Base-by-base conservation (phyloP, 768 basidiomycete genomes). In the Leccinum fibrillosum region DNA sequence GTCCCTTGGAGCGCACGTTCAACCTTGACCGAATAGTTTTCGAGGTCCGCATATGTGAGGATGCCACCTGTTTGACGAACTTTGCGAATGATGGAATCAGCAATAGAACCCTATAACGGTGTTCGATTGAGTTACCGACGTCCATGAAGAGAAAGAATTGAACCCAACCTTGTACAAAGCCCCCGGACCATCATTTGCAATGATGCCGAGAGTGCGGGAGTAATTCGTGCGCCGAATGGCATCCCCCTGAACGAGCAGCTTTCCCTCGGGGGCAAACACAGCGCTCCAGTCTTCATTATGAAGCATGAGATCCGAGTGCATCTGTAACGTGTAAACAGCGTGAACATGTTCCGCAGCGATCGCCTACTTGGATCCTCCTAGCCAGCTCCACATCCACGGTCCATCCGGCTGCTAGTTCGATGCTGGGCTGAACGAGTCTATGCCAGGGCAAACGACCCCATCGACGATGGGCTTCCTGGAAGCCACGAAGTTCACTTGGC, bases 401-500 rank as follows among this genome's bases (percentile, higher is more conserved):
- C 91, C 92, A 95, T 7, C 89, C 90, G 25, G 75, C 72, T 8
- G 95, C 94, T 3, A 99, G 77, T 8, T 83, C 72, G 5, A 86
- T 82, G 32, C 83, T 86, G 0, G 95, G 94, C 63, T 84, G 75
- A 17, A 98, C 82, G 23, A 98, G 78, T 30, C 80, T 75, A 44
- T 78, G 74, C 97, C 97, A 98, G 0, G 87, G 79, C 12, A 97
- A 66, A 37, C 74, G 81, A 0, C 94, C 96, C 86, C 94, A 97
- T 25, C 86, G 81, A 44, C 78, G 76, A 72, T 95, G 89, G 0
- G 91, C 92, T 69, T 87, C 89, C 69, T 88, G 85, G 32, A 98
- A 80, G 10, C 95, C 97, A 23, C 88, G 82, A 49, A 98, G 70
- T 75, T 98, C 95, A 9, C 95, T 90, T 1, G 97, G 97, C 0